Evolutionary conservation across 192 early-diverging fungal species (phyloP).

Genomic region (Dissophora ornata): DNA sequence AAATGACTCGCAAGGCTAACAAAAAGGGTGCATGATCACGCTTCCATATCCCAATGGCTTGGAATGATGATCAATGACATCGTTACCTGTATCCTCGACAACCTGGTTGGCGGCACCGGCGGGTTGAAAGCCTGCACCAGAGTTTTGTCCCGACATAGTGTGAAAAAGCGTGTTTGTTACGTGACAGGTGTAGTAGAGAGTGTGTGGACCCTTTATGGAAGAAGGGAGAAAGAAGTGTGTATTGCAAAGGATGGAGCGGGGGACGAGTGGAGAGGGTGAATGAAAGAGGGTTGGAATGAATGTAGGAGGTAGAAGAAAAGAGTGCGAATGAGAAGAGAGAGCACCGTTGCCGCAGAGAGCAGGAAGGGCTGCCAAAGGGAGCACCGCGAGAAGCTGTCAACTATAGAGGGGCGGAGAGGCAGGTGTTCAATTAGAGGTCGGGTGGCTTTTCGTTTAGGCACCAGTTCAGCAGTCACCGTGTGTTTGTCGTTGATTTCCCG

Average conservation of each 20-base stretch:
- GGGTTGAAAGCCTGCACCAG: constrained; percentile 14
- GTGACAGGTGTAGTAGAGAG: no score
- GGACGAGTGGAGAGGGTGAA: not conserved
- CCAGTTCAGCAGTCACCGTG: not conserved
- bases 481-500: not conserved
- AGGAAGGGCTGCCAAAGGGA: no score
- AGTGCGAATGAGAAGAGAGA: constrained; percentile 2
- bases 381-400: not conserved
- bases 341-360: no score
- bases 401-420: not conserved
- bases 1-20: no score
- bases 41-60: no score
- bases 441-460: constrained; percentile 6
- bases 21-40: not conserved
- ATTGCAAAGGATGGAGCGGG: no score
- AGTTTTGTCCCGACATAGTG: constrained; percentile 27
- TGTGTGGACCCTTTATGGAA: no score
- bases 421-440: constrained; percentile 11
- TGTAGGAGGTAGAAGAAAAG: not conserved
- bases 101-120: constrained; percentile 62
- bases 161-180: no score
- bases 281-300: constrained; percentile 2
- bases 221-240: no score
- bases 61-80: no score
- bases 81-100: constrained; percentile 67